Conservation (phyloP, 441 rosid genomes). For the Rhodomyrtus psidioides region DNA sequence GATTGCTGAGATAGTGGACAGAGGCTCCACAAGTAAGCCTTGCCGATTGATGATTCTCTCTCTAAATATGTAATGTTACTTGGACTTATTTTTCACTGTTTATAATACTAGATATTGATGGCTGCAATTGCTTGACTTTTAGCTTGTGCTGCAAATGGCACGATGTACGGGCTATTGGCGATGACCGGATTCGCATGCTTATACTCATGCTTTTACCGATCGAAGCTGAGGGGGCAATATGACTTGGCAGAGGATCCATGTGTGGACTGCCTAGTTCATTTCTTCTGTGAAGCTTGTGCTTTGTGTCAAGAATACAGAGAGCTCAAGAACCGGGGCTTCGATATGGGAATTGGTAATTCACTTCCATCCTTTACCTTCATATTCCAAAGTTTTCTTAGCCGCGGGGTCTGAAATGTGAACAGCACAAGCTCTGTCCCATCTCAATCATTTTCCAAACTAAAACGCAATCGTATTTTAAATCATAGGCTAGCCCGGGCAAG, state of each 20-base stretch:
- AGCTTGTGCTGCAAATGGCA: conserved; percentile 31
- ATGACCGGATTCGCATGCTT: conserved; percentile 18
- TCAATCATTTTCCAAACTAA: not conserved
- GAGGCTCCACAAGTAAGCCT: conserved; percentile 17
- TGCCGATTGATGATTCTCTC: not conserved
- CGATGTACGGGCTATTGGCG: conserved; percentile 14
- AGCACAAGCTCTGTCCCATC: no score
- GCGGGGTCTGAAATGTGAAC: not conserved
- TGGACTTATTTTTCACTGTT: not conserved
- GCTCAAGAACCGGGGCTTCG: conserved; percentile 38
- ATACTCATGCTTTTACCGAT: conserved; percentile 40
- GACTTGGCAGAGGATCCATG: conserved; percentile 45
- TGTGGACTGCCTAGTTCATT: conserved; percentile 47
- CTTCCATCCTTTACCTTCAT: not conserved
- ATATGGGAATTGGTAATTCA: conserved; percentile 36
- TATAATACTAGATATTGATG: not conserved
- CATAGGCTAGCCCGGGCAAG: not conserved
- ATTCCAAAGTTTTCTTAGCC: not conserved
- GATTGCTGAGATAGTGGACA: conserved; percentile 28
- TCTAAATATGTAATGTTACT: not conserved
- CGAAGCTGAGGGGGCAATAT: conserved; percentile 33
- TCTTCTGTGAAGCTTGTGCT: conserved; percentile 33
- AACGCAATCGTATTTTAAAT: not conserved
- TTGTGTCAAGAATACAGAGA: conserved; percentile 61
- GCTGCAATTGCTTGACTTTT: not conserved